Evolutionary conservation across 1,139 yeast genomes (phyloP), one percentile per base, ranked within the genome.

Genomic region (Debaryomycetaceae sp.): DNA sequence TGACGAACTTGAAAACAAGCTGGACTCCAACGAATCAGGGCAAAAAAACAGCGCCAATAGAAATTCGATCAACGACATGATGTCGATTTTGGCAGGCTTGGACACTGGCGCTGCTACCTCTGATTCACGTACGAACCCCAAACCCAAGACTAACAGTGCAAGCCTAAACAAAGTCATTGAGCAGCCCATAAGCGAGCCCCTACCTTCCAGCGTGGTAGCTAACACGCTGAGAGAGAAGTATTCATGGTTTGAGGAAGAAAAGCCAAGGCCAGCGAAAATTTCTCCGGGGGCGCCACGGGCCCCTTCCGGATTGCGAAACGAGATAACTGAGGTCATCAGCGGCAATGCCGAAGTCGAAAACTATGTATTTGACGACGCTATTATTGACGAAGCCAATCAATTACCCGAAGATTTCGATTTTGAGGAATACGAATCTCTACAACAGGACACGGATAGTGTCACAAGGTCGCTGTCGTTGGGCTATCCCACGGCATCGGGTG

Each of bases 321-420:
- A 28, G 12, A 11, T 13, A 6, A 28, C 25, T 5, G 32, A 27
- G 17, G 34, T 27, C 3, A 14, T 19, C 3, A 28, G 18, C 15
- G 23, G 12, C 4, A 38, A 38, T 29, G 24, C 12, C 8, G 16
- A 25, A 18, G n/a, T 16, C 16, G 11, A 14, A 11, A 25, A 11
- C n/a, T 36, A 37, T 28, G 48, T 48, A 2, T 38, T 59, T 23
- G 69, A 65, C 34, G 56, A 60, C 25, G 71, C 64, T 24, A 38
- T 58, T 4, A 40, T 75, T 5, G 82, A 75, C 44, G 82, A 75
- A 49, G 61, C 73, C 16, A 75, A 78, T 42, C 65, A 56, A 28
- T 53, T 77, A 2, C 83, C 83, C 0, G 82, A 74, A 45, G 83
- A 77, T 42, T 76, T 54, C 43, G 78, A 75, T 31, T 75, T 73